phyloP scores from a whole-genome alignment of 2,329 filamentous ascomycete species.

The Calonectria multiphialidica region DNA sequence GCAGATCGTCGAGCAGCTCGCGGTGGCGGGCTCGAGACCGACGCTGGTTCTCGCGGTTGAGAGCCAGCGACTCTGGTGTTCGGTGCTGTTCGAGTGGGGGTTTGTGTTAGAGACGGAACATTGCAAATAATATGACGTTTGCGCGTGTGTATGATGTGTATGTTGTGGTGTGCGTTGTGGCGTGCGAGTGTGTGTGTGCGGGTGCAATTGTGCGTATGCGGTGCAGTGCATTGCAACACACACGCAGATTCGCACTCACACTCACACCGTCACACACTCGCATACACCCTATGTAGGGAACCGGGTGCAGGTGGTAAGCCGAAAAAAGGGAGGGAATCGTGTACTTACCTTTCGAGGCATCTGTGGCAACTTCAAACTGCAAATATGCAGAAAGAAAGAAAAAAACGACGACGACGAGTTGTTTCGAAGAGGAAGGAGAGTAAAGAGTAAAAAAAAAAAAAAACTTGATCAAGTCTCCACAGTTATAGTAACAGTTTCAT shows the following conservation, averaged over 20 bases:
- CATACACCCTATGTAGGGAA: not conserved
- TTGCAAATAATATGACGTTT: not conserved
- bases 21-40: slow-evolving; percentile 58
- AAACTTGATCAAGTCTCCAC: not conserved
- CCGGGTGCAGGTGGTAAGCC: not conserved
- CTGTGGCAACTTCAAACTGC: not conserved
- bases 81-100: slow-evolving; percentile 24
- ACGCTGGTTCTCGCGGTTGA: slow-evolving; percentile 59
- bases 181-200: not conserved
- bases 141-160: not conserved
- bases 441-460: not conserved
- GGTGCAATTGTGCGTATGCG: not conserved
- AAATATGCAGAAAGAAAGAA: not conserved
- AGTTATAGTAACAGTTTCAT: slow-evolving; percentile 1
- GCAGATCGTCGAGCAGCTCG: slow-evolving; percentile 58
- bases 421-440: not conserved
- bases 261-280: not conserved
- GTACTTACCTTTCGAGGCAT: slow-evolving; percentile 26
- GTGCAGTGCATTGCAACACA: not conserved
- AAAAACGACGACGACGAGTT: not conserved
- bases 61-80: slow-evolving; percentile 43
- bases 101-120: not conserved
- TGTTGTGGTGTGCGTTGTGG: not conserved
- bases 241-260: not conserved
- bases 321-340: not conserved